Evolutionary conservation across 177 flowering plant genomes (phyloP).

Genomic region (Vitis hybrid): DNA sequence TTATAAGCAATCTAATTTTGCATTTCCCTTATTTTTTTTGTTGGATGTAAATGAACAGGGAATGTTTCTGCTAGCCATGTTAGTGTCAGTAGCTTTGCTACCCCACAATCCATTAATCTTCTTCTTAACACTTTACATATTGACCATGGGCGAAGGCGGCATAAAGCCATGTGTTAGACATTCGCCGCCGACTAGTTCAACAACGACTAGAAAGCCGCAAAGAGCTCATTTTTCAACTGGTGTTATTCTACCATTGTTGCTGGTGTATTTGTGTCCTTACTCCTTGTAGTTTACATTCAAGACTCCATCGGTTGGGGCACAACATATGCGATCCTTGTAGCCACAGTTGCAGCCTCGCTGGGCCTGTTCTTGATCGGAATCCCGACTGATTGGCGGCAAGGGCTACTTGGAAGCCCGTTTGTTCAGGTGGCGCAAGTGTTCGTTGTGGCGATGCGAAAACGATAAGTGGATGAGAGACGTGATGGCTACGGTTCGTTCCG

Average conservation of each 20-base stretch:
- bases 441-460: constrained; percentile 46
- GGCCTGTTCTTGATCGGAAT: constrained; percentile 40
- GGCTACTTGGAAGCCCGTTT: constrained; percentile 52
- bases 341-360: constrained; percentile 31
- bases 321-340: constrained; percentile 35
- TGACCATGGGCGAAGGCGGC: constrained; percentile 60
- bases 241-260: constrained; percentile 53
- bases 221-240: constrained; percentile 79
- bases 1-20: too few relatives aligned
- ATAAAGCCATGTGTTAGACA: constrained; percentile 76
- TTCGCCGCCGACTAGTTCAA: constrained; percentile 79
- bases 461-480: constrained; percentile 27
- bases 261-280: constrained; percentile 33
- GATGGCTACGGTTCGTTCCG: constrained; percentile 7
- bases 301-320: constrained; percentile 32
- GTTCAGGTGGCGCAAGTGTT: constrained; percentile 48
- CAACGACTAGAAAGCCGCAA: constrained; percentile 37
- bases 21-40: too few relatives aligned
- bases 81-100: constrained; percentile 30
- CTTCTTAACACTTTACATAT: constrained; percentile 48
- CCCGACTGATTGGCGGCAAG: constrained; percentile 27
- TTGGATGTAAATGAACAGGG: constrained; percentile 33
- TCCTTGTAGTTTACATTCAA: constrained; percentile 46
- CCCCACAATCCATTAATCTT: constrained; percentile 24
- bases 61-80: constrained; percentile 31